Base-by-base conservation (phyloP, 2,329 filamentous ascomycete genomes). In the Arthrobotrys sphaeroides region DNA sequence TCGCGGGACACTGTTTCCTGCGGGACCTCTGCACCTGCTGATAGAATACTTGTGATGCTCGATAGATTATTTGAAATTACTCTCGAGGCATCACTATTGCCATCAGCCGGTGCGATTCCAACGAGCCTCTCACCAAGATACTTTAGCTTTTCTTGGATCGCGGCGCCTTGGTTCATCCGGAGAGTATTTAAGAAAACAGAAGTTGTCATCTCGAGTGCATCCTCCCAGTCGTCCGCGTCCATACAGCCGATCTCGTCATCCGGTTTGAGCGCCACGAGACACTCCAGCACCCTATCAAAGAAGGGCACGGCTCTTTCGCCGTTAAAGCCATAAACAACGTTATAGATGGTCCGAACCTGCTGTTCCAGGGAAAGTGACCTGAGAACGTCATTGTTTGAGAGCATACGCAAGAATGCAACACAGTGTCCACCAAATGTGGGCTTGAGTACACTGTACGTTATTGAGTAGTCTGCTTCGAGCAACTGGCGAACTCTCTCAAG, bases 341-440 rank as follows among this genome's bases (percentile, higher is more conserved):
- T 80, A 51, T 80, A 81, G 24, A 81, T 80, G 10, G 79, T 80
- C 16, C 79, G 78, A 12, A 81, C 77, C 5, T 77, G 67, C 26
- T 78, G 78, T 47, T 81, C 80, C 0, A 81, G 73, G 13, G 78
- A 65, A 7, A 80, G 60, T 1, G 79, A 78, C 20, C 67, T 47
- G 12, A 78, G 51, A 31, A 80, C 77, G 20, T 77, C 67, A 9
- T 78, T 73, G 33, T 80, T 73, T 3, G 80, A 78, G 5, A 81
- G 69, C 10, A 80, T 67, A 16, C 73, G 78, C 4, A 80, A 62
- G 49, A 80, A 79, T 4, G 66, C 62, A 12, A 80, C 55, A 36
- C 78, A 79, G 40, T 81, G 79, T 40, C 60, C 49, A 9, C 31
- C 31, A 33, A 78, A 77, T 40, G 51, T 69, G 2, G 61, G 73